Evolutionary conservation across 2,329 filamentous ascomycete genomes (phyloP).

Genomic region (Stemphylium beticola): DNA sequence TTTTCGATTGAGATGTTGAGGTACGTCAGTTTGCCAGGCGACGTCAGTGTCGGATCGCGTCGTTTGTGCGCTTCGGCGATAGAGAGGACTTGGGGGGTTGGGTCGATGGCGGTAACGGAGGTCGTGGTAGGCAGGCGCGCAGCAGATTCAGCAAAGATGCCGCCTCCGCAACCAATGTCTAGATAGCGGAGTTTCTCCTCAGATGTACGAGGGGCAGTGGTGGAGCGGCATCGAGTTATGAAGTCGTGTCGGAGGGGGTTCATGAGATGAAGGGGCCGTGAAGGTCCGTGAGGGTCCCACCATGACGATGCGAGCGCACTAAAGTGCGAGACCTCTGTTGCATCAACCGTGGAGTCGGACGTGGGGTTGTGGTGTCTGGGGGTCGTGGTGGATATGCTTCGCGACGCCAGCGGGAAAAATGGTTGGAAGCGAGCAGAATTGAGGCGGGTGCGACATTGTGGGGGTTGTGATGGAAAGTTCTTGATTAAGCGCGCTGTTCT

Average conservation of each 20-base stretch:
- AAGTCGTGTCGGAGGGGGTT: conserved; percentile 96
- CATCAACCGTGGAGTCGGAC: conserved; percentile 64
- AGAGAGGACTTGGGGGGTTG: conserved; percentile 72
- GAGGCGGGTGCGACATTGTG: background rate
- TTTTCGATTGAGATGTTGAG: conserved; percentile 78
- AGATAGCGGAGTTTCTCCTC: conserved; percentile 69
- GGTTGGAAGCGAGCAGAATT: background rate
- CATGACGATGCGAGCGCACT: conserved; percentile 89
- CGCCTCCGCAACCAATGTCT: conserved; percentile 93
- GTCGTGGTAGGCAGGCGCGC: conserved; percentile 69
- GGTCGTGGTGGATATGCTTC: conserved; percentile 23
- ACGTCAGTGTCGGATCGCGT: conserved; percentile 70
- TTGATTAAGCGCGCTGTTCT: conserved; percentile 19
- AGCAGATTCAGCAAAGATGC: conserved; percentile 91
- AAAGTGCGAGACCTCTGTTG: conserved; percentile 92
- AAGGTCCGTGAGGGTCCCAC: conserved; percentile 97
- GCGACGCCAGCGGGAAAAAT: conserved; percentile 10
- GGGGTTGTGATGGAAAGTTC: background rate
- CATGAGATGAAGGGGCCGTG: conserved; percentile 93
- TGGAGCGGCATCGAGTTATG: conserved; percentile 71
- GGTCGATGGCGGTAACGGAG: conserved; percentile 78
- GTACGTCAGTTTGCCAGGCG: conserved; percentile 69
- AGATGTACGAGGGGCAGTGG: conserved; percentile 46
- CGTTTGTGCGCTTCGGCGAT: conserved; percentile 79
- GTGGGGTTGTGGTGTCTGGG: conserved; percentile 23